Evolutionary conservation across 768 basidiomycete species (phyloP).

Genomic region (Gymnopilus junonius): DNA sequence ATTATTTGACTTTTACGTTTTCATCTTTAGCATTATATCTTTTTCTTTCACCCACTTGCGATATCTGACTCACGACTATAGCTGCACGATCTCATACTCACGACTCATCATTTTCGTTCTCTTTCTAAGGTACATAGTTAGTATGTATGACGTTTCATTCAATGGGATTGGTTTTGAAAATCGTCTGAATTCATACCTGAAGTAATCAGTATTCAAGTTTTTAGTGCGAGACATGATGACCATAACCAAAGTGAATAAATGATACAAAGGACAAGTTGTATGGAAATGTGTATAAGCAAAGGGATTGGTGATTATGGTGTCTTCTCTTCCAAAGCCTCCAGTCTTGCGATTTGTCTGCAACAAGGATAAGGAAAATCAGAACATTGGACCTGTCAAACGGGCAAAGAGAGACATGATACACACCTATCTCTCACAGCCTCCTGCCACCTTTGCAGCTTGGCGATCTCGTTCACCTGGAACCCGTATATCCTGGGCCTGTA

Average conservation of each 20-base stretch:
- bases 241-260: neutral
- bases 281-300: neutral
- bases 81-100: neutral
- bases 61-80: slow-evolving; percentile 4
- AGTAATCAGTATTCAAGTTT: neutral
- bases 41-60: neutral
- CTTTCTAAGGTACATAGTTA: neutral
- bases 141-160: neutral
- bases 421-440: slow-evolving; percentile 89
- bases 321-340: slow-evolving; percentile 47
- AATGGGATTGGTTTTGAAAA: neutral
- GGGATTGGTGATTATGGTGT: slow-evolving; percentile 11
- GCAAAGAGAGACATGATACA: no score
- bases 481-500: slow-evolving; percentile 96
- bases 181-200: neutral
- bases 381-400: neutral
- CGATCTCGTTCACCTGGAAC: slow-evolving; percentile 93
- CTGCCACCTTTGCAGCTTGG: slow-evolving; percentile 95
- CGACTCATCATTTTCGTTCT: neutral
- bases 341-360: slow-evolving; percentile 50
- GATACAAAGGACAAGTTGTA: slow-evolving; percentile 1
- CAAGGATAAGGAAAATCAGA: neutral
- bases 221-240: neutral
- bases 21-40: slow-evolving; percentile 1
- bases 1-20: neutral